Base-by-base conservation (phyloP, 75 land plant genomes). In the Cunninghamia lanceolata region DNA sequence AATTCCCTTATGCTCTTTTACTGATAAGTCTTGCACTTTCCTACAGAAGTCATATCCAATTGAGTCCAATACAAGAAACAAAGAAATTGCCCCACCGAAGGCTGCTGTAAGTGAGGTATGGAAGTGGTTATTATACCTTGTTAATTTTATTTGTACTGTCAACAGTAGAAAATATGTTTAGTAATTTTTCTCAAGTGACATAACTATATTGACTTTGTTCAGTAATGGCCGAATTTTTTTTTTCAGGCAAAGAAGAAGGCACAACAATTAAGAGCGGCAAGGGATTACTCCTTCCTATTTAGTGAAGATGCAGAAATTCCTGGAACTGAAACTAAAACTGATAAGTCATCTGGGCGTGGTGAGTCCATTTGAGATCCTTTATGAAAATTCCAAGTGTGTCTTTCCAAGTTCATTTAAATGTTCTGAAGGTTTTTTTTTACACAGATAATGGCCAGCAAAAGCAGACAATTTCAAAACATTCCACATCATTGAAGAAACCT, bases 261-360 rank as follows among this genome's bases (percentile, higher is more conserved):
- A 34, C 90, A 97, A 82, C 86, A 88, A 21, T 91, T 94, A 35
- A 94, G 91, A 81, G 94, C 90, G 28, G 86, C 91, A 5, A 88
- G 99, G 71, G 99, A 97, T 81, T 97, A 94, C 83, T 93, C 96
- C 25, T 97, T 97, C 78, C 88, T 97, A 42, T 85, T 96, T 28
- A 89, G 92, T 66, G 98, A 96, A 85, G 98, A 96, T 93, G 93
- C 95, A 30, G 90, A 90, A 34, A 36, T 87, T 84, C 89, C 94
- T 76, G 85, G 83, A 39, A 86, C 87, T 3, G 71, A 77, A 82
- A 90, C 19, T 75, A 38, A 36, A 32, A 35, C 21, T 75, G 1
- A 3, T 3, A 75, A 36, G 4, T 35, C 16, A 14, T 36, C 42
- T 39, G 36, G 36, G 32, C 40, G 17, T 0, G 42, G 75, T 73